These are phyloP conservation scores for Cicer pinnatifidum DNA, from an alignment of 306 rosid genomes.

Conservation along the genomic window DNA sequence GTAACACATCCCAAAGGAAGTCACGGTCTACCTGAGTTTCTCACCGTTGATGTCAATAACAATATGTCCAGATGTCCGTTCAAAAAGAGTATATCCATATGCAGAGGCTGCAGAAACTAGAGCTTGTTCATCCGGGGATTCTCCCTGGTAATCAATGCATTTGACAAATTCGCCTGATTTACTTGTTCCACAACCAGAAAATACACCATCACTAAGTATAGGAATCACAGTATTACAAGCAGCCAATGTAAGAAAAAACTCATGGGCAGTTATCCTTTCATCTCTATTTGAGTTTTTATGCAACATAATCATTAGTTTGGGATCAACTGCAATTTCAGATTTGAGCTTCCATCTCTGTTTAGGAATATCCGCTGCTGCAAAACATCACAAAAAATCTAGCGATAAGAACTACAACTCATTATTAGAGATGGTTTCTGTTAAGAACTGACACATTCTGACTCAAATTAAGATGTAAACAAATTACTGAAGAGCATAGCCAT, in stretches of 20 bases:
- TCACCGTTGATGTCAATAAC: slow-evolving; percentile 88
- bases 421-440: slow-evolving; percentile 19
- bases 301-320: slow-evolving; percentile 64
- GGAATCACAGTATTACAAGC: slow-evolving; percentile 98
- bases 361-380: slow-evolving; percentile 52
- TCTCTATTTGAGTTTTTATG: slow-evolving; percentile 54
- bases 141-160: slow-evolving; percentile 84
- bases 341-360: slow-evolving; percentile 74
- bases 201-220: slow-evolving; percentile 51
- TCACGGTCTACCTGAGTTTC: slow-evolving; percentile 85
- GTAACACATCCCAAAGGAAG: slow-evolving; percentile 46
- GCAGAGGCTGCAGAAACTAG: slow-evolving; percentile 93
- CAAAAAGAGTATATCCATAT: slow-evolving; percentile 92
- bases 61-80: slow-evolving; percentile 97
- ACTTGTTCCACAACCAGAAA: slow-evolving; percentile 50
- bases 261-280: slow-evolving; percentile 75
- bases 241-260: slow-evolving; percentile 93
- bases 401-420: slow-evolving; percentile 40
- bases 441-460: slow-evolving; percentile 29
- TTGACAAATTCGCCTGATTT: slow-evolving; percentile 52
- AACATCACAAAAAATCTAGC: slow-evolving; percentile 25
- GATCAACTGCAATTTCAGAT: slow-evolving; percentile 69
- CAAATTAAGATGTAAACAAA: slow-evolving; percentile 23
- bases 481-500: slow-evolving; percentile 18
- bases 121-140: slow-evolving; percentile 99